phyloP scores from a whole-genome alignment of 768 basidiomycete species.

The Pleurotus sapidus region DNA sequence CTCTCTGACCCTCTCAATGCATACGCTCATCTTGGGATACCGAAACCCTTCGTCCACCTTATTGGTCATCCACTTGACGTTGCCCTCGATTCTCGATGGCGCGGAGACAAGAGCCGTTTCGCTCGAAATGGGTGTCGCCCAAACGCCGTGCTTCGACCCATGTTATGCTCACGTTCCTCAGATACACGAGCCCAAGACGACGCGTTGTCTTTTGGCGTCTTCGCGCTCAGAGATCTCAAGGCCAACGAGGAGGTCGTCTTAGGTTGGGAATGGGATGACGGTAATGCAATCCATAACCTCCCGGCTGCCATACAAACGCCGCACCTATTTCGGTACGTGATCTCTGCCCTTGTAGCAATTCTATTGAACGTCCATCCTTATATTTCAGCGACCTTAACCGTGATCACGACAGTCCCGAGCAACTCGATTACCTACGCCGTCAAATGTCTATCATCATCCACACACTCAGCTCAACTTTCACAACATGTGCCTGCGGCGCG shows the following conservation, averaged over 20 bases:
- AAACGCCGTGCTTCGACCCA: conserved; percentile 60
- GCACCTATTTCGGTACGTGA: conserved; percentile 53
- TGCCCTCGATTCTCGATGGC: conserved; percentile 75
- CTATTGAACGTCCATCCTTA: background rate
- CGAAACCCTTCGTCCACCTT: conserved; percentile 81
- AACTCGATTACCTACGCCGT: conserved; percentile 50
- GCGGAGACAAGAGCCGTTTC: conserved; percentile 62
- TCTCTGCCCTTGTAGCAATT: conserved; percentile 8
- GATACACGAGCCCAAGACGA: conserved; percentile 22
- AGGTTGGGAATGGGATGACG: conserved; percentile 98
- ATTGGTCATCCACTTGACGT: conserved; percentile 75
- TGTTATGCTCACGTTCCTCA: conserved; percentile 33
- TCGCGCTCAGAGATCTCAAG: conserved; percentile 71
- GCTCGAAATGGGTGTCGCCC: conserved; percentile 64
- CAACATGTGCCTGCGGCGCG: conserved; percentile 72
- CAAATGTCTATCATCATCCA: conserved; percentile 73
- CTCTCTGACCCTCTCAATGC: conserved; percentile 80
- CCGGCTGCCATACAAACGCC: conserved; percentile 65
- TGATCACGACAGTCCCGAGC: conserved; percentile 34
- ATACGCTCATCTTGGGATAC: conserved; percentile 80
- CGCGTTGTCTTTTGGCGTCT: conserved; percentile 71
- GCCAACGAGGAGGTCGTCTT: conserved; percentile 84
- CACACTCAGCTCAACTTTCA: conserved; percentile 66
- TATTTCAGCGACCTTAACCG: conserved; percentile 7
- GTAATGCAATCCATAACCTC: conserved; percentile 75